These are phyloP conservation scores for Phytophthora chlamydospora DNA, from an alignment of 352 stramenopile species.

Conservation along the genomic window DNA sequence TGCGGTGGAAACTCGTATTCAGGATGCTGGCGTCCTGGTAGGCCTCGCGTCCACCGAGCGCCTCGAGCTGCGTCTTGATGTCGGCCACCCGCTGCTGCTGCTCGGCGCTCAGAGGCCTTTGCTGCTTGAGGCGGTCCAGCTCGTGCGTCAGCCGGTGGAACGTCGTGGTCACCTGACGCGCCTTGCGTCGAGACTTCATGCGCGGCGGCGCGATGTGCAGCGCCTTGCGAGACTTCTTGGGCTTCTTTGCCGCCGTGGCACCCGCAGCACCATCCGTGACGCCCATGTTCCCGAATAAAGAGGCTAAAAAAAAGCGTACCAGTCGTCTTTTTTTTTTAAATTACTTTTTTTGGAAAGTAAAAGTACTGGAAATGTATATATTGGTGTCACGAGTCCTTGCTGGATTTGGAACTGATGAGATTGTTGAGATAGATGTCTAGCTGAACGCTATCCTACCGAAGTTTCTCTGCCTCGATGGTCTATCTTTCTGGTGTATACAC, in stretches of 20 bases:
- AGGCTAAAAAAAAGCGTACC: too few species aligned
- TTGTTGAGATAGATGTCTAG: too few species aligned
- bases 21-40: conserved; percentile 97
- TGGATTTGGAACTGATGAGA: too few species aligned
- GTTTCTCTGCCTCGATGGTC: too few species aligned
- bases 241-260: conserved; percentile 38
- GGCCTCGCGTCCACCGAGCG: conserved; percentile 89
- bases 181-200: conserved; percentile 74
- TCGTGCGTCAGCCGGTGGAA: conserved; percentile 83
- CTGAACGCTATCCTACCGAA: too few species aligned
- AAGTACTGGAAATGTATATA: too few species aligned
- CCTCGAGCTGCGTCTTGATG: conserved; percentile 77
- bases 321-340: too few species aligned
- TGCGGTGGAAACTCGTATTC: conserved; percentile 94
- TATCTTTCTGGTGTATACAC: too few species aligned
- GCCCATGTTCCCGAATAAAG: too few species aligned
- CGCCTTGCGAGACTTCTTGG: conserved; percentile 61
- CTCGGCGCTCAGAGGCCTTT: conserved; percentile 32
- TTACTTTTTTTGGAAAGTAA: too few species aligned
- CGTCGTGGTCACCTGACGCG: conserved; percentile 74
- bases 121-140: conserved; percentile 61
- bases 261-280: background rate
- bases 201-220: conserved; percentile 62
- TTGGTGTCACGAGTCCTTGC: too few species aligned
- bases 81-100: conserved; percentile 44